Base-by-base conservation (phyloP, 257 asterid species). In the Galeopsis tetrahit region DNA sequence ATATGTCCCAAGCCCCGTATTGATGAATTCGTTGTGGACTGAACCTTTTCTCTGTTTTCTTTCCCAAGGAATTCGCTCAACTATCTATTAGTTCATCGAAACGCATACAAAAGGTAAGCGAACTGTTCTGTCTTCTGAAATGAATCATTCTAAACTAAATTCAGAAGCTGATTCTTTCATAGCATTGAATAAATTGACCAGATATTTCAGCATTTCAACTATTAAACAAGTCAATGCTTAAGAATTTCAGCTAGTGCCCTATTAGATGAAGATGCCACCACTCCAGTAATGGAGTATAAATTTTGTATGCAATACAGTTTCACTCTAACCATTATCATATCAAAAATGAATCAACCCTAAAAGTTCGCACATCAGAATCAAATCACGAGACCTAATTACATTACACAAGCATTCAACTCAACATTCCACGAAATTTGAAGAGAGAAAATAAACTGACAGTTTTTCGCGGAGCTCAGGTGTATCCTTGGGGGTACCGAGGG, bases 401-500 rank as follows among this genome's bases (percentile, higher is more conserved):
- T 14, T n/a, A n/a, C n/a, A n/a, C n/a, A n/a, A n/a, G n/a, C 7
- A 14, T 53, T 66, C 38, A 58, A 36, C 44, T 33, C 40, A 64
- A 4, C 10, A 5, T 21, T 21, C 28, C 28, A 21, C 1, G 28
- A 21, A 21, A 21, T 21, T 21, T 21, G n/a, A 40, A 1, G 48
- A 36, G n/a, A 36, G 34, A 51, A 40, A 3, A 17, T 57, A 76
- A 61, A 81, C 93, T 77, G 76, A 93, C 98, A 90, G 88, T 78
- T 90, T 93, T 44, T 90, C 94, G 5, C 98, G 95, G 69, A 93
- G 96, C 81, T 90, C 90, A 5, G 97, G 96, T 62, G 98, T 90
- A 64, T 93, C 98, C 81, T 89, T 93, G 51, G 96, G 93, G 4
- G 98, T 93, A 14, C 98, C 98, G 11, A 93, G 90, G 79, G 93